These are phyloP conservation scores for Ogataea methanolica DNA, from an alignment of 805 yeast species.

Conservation along the genomic window DNA sequence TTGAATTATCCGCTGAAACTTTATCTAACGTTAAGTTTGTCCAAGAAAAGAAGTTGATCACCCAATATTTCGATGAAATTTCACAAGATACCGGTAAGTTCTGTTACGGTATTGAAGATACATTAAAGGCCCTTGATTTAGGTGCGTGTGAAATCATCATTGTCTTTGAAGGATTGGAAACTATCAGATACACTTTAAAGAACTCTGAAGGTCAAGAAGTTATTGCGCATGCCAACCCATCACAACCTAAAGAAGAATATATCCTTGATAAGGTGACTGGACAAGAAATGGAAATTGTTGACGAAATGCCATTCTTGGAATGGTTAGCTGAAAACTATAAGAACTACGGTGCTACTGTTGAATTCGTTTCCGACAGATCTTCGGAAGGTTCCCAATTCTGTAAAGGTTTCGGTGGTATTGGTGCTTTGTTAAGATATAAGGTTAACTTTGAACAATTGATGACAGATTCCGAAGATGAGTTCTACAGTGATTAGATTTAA, in stretches of 20 bases:
- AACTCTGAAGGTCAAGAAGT: slow-evolving; percentile 77
- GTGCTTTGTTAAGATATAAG: slow-evolving; percentile 93
- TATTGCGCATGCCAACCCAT: slow-evolving; percentile 68
- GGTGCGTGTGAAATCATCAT: slow-evolving; percentile 94
- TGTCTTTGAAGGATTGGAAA: slow-evolving; percentile 88
- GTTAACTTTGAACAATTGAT: slow-evolving; percentile 94
- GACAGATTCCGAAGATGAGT: slow-evolving; percentile 85
- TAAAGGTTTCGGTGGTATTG: slow-evolving; percentile 98
- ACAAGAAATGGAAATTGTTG: slow-evolving; percentile 82
- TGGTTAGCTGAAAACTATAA: slow-evolving; percentile 98
- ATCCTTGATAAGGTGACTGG: slow-evolving; percentile 83
- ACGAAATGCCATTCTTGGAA: slow-evolving; percentile 83
- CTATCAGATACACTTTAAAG: slow-evolving; percentile 76
- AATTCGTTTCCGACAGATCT: slow-evolving; percentile 93
- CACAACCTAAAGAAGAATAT: slow-evolving; percentile 68
- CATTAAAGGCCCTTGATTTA: slow-evolving; percentile 90
- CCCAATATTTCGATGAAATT: slow-evolving; percentile 91
- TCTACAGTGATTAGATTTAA: slow-evolving; percentile 45
- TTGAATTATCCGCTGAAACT: slow-evolving; percentile 95
- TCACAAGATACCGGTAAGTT: slow-evolving; percentile 96
- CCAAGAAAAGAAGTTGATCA: slow-evolving; percentile 94
- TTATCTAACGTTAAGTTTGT: slow-evolving; percentile 95
- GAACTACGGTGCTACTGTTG: slow-evolving; percentile 90
- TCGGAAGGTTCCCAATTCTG: slow-evolving; percentile 99
- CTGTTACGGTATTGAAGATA: slow-evolving; percentile 97